These are phyloP conservation scores for Trichoderma guizhouense DNA, from an alignment of 2,329 filamentous ascomycete species.

Conservation along the genomic window DNA sequence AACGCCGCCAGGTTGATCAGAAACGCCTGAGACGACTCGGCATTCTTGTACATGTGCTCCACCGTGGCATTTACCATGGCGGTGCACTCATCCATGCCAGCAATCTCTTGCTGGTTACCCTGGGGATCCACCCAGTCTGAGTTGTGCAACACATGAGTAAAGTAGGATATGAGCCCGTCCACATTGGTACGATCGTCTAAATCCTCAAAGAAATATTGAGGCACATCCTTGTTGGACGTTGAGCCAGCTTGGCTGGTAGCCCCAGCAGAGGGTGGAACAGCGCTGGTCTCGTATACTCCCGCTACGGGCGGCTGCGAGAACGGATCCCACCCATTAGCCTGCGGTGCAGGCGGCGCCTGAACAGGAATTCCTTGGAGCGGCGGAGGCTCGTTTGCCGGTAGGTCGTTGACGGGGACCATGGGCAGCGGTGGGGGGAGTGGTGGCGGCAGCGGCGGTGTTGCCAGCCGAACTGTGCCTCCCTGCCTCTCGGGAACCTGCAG, in stretches of 20 bases:
- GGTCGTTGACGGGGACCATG: slow-evolving; percentile 51
- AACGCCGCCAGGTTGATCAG: slow-evolving; percentile 58
- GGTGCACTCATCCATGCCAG: slow-evolving; percentile 50
- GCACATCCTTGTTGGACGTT: slow-evolving; percentile 21
- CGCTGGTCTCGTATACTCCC: slow-evolving; percentile 10
- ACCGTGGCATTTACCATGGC: slow-evolving; percentile 54
- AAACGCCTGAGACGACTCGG: slow-evolving; percentile 52
- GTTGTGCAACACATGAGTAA: slow-evolving; percentile 48
- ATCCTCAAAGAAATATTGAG: slow-evolving; percentile 35
- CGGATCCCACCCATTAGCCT: slow-evolving; percentile 18
- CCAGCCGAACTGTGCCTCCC: slow-evolving; percentile 58
- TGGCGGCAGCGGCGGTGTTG: slow-evolving; percentile 49
- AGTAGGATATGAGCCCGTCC: slow-evolving; percentile 53
- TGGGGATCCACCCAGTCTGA: slow-evolving; percentile 51
- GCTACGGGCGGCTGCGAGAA: slow-evolving; percentile 26
- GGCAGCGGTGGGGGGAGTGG: slow-evolving; percentile 39
- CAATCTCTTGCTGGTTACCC: slow-evolving; percentile 41
- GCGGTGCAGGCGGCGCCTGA: neutral
- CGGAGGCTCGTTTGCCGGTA: slow-evolving; percentile 15
- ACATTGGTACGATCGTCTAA: slow-evolving; percentile 51
- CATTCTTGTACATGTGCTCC: slow-evolving; percentile 49
- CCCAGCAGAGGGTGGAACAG: neutral
- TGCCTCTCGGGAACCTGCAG: slow-evolving; percentile 48
- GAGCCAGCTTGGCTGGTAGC: neutral
- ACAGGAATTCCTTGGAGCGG: neutral